Evolutionary conservation across 257 asterid genomes (phyloP).

Genomic region (Salvia miltiorrhiza): DNA sequence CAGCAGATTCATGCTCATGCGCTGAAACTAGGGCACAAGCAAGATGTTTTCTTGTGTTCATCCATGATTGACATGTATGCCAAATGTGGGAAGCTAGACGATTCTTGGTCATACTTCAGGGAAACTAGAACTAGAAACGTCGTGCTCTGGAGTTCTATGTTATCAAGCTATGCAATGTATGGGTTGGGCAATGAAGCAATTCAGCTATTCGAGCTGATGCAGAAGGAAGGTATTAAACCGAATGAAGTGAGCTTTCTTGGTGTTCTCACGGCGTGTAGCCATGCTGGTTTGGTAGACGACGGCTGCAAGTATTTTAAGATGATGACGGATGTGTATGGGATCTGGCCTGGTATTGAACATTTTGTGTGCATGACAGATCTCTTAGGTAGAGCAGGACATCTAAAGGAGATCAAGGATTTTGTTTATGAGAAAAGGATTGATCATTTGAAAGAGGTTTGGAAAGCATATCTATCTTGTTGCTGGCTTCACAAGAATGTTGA

Average conservation of each 20-base stretch:
- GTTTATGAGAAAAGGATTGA: conserved; percentile 44
- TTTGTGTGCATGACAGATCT: conserved; percentile 73
- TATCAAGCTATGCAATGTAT: conserved; percentile 57
- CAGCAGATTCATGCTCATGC: conserved; percentile 63
- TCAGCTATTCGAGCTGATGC: conserved; percentile 56
- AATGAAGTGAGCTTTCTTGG: conserved; percentile 63
- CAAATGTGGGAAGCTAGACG: conserved; percentile 63
- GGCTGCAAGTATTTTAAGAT: conserved; percentile 64
- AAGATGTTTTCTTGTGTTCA: conserved; percentile 48
- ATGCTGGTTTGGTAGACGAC: conserved; percentile 65
- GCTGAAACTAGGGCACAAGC: conserved; percentile 49
- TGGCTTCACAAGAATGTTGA: conserved; percentile 61
- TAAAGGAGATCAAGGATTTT: conserved; percentile 53
- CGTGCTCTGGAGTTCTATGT: conserved; percentile 68
- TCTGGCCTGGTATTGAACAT: conserved; percentile 52
- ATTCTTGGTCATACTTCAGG: conserved; percentile 43
- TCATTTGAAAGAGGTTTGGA: conserved; percentile 53
- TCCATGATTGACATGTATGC: conserved; percentile 77
- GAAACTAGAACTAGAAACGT: conserved; percentile 41
- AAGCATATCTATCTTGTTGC: conserved; percentile 53
- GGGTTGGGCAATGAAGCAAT: conserved; percentile 62
- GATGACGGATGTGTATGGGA: conserved; percentile 50
- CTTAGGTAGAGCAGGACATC: conserved; percentile 61
- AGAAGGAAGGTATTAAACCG: conserved; percentile 44
- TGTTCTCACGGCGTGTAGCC: conserved; percentile 68